phyloP scores from a whole-genome alignment of 208 protist genomes.

The Naegleria fowleri region DNA sequence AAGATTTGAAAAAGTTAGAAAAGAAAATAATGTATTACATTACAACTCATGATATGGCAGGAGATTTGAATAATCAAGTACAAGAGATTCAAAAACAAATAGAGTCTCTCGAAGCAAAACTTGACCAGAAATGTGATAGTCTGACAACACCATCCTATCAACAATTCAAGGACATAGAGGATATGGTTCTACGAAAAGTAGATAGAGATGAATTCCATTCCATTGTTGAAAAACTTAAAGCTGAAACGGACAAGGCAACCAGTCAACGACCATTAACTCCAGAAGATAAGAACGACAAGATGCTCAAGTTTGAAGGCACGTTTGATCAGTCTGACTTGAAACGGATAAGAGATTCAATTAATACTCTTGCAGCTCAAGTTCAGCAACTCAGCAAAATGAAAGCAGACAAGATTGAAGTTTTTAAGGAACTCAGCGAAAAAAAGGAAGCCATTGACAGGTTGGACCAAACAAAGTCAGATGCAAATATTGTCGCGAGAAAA shows the following conservation, averaged over 20 bases:
- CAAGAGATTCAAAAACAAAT: conserved; percentile 16
- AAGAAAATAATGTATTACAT: background rate
- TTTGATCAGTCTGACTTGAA: background rate
- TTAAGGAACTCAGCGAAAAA: conserved; percentile 9
- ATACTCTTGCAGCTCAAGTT: background rate
- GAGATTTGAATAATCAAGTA: background rate
- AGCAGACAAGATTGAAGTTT: conserved; percentile 15
- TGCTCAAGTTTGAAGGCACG: background rate
- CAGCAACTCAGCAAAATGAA: conserved; percentile 4
- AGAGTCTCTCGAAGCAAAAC: background rate
- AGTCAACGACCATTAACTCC: background rate
- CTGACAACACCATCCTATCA: too few relatives aligned
- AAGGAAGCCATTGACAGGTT: background rate
- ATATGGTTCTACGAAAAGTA: background rate
- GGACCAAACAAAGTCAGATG: conserved; percentile 6
- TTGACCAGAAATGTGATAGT: background rate
- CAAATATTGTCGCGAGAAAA: conserved; percentile 17
- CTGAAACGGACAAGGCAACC: background rate
- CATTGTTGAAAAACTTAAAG: background rate
- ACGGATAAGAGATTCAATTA: background rate
- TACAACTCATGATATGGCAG: background rate
- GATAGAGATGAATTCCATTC: background rate
- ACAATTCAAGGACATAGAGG: conserved; percentile 5
- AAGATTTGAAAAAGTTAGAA: background rate
- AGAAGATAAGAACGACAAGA: background rate